Conservation (phyloP, 257 asterid species). For the Salvia splendens region DNA sequence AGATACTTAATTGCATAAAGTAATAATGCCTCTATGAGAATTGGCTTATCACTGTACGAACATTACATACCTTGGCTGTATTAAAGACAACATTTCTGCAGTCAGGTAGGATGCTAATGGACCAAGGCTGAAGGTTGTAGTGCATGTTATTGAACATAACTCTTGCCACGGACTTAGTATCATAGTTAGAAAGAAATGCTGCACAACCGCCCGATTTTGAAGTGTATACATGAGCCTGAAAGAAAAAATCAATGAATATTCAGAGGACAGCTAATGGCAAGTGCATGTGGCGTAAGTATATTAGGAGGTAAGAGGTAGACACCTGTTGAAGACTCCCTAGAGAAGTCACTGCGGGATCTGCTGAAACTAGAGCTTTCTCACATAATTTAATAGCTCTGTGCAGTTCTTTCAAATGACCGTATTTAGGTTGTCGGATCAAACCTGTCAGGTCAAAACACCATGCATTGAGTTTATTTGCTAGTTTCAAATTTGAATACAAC, state of each 20-base stretch:
- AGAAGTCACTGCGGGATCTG: slow-evolving; percentile 77
- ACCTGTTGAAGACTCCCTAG: slow-evolving; percentile 58
- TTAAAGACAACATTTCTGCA: slow-evolving; percentile 89
- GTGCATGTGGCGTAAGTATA: slow-evolving; percentile 3
- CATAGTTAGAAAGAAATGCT: slow-evolving; percentile 85
- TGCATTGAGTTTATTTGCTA: slow-evolving; percentile 17
- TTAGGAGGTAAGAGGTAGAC: neutral
- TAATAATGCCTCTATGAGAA: neutral
- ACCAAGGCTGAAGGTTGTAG: slow-evolving; percentile 84
- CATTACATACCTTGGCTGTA: slow-evolving; percentile 76
- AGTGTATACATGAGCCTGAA: slow-evolving; percentile 79
- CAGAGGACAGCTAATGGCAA: slow-evolving; percentile 14
- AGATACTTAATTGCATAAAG: neutral
- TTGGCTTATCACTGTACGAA: slow-evolving; percentile 11
- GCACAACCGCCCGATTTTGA: slow-evolving; percentile 73
- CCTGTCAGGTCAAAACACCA: slow-evolving; percentile 46
- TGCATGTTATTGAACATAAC: slow-evolving; percentile 92
- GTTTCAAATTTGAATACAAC: slow-evolving; percentile 6
- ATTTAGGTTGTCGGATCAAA: slow-evolving; percentile 78
- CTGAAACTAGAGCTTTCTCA: slow-evolving; percentile 73
- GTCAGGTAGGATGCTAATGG: slow-evolving; percentile 94
- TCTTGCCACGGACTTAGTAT: slow-evolving; percentile 52
- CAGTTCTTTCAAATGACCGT: slow-evolving; percentile 85
- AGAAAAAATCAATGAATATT: neutral
- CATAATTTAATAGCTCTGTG: slow-evolving; percentile 81